Evolutionary conservation across 805 yeast species (phyloP).

Genomic region (Saccharomycopsis sp.): DNA sequence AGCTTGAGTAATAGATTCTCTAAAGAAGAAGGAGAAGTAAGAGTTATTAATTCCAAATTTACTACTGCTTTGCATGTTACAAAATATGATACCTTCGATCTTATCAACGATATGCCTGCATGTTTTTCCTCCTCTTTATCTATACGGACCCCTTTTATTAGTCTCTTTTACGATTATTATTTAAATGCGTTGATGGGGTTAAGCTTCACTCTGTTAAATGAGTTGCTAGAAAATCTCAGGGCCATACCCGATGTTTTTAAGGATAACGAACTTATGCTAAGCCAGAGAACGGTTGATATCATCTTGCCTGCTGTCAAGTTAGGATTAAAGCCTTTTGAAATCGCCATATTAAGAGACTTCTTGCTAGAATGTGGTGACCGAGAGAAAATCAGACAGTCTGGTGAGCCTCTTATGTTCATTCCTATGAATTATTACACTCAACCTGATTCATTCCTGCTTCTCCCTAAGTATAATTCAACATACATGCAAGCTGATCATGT

Average conservation of each 20-base stretch:
- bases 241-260: background rate
- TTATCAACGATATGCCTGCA: background rate
- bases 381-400: background rate
- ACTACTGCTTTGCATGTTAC: background rate
- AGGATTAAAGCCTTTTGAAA: background rate
- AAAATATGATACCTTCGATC: conserved; percentile 1
- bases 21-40: conserved; percentile 15
- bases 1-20: conserved; percentile 17
- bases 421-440: conserved; percentile 3
- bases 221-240: background rate
- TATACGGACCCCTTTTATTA: conserved; percentile 6
- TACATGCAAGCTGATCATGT: conserved; percentile 1
- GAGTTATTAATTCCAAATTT: conserved; percentile 2
- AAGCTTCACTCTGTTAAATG: background rate
- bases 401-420: conserved; percentile 12
- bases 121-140: background rate
- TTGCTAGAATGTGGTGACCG: background rate
- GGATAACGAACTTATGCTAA: background rate
- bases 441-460: background rate
- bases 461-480: background rate
- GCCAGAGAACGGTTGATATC: background rate
- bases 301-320: background rate
- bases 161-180: background rate
- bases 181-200: background rate
- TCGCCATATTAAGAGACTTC: background rate